Conservation (phyloP, 805 yeast genomes). For the Saccharomyces eubayanus region DNA sequence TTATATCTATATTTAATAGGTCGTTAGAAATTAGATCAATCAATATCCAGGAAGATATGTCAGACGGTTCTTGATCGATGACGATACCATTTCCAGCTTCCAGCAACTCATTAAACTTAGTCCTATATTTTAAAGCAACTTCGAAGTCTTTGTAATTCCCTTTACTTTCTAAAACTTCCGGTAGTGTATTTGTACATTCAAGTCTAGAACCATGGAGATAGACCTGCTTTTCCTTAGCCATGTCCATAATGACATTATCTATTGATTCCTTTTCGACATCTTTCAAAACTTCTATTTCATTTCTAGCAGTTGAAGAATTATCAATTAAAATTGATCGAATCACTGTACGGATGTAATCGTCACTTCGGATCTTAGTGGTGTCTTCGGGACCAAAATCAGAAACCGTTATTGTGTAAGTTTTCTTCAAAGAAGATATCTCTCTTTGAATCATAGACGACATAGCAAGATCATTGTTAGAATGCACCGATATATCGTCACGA, state of each 20-base stretch:
- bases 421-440: conserved; percentile 44
- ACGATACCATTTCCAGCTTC: conserved; percentile 44
- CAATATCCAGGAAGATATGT: conserved; percentile 55
- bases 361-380: conserved; percentile 1
- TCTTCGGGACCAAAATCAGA: conserved; percentile 10
- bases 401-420: conserved; percentile 27
- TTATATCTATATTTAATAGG: conserved; percentile 38
- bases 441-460: conserved; percentile 64
- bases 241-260: conserved; percentile 34
- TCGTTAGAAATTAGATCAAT: conserved; percentile 44
- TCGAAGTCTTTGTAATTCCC: conserved; percentile 34
- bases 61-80: conserved; percentile 47
- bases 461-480: conserved; percentile 36
- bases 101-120: conserved; percentile 35
- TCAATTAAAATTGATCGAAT: conserved; percentile 32
- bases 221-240: conserved; percentile 47
- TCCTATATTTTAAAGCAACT: conserved; percentile 40
- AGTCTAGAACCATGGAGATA: conserved; percentile 40
- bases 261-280: conserved; percentile 44
- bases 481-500: conserved; percentile 23
- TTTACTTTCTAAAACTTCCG: conserved; percentile 22
- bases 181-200: conserved; percentile 15
- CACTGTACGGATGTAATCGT: conserved; percentile 25
- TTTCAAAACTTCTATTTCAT: conserved; percentile 28
- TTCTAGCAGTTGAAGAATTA: conserved; percentile 23